Conservation (phyloP, 257 asterid species). For the Eucommia ulmoides region DNA sequence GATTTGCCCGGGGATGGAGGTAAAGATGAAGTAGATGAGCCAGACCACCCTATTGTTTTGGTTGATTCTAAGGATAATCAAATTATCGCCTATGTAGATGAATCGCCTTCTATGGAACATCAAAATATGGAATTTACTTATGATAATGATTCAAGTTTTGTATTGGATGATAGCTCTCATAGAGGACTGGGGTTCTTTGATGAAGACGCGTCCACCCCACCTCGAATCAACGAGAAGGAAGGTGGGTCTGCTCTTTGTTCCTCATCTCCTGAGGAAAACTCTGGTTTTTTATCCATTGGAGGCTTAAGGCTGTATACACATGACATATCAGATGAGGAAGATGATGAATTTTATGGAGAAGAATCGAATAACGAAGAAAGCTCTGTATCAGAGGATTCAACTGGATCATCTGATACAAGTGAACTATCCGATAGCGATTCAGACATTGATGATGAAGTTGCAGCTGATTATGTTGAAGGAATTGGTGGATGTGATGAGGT, state of each 20-base stretch:
- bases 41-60: slow-evolving; percentile 30
- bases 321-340: slow-evolving; percentile 54
- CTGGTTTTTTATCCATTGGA: slow-evolving; percentile 66
- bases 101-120: slow-evolving; percentile 30
- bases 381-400: slow-evolving; percentile 38
- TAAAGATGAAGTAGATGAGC: slow-evolving; percentile 18
- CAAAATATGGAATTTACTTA: slow-evolving; percentile 30
- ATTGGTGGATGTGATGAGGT: slow-evolving; percentile 42
- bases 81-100: slow-evolving; percentile 45
- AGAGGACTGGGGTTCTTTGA: slow-evolving; percentile 66
- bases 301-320: slow-evolving; percentile 69
- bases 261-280: slow-evolving; percentile 29
- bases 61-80: slow-evolving; percentile 41
- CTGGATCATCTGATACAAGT: slow-evolving; percentile 39
- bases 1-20: slow-evolving; percentile 8
- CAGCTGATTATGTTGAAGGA: slow-evolving; percentile 80
- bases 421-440: slow-evolving; percentile 46
- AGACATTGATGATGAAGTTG: slow-evolving; percentile 76
- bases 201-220: slow-evolving; percentile 28
- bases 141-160: slow-evolving; percentile 49
- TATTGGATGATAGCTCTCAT: slow-evolving; percentile 50
- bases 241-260: slow-evolving; percentile 27
- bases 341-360: slow-evolving; percentile 23
- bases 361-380: slow-evolving; percentile 47
- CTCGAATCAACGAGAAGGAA: slow-evolving; percentile 42